Base-by-base conservation (phyloP, 2,329 filamentous ascomycete species). In the Pseudocercospora cruenta region DNA sequence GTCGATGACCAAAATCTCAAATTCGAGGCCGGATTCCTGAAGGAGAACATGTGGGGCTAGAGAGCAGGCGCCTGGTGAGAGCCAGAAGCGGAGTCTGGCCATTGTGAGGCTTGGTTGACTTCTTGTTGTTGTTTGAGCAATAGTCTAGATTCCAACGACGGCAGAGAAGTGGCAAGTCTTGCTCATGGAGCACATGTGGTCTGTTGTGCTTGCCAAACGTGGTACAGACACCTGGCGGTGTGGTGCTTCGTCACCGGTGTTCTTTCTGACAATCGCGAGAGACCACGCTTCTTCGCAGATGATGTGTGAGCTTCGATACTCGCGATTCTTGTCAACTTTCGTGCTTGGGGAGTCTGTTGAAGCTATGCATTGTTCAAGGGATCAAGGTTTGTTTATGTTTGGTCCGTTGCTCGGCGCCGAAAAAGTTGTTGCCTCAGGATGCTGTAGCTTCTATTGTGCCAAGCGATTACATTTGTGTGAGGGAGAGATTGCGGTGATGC, bases 1-100 rank as follows among this genome's bases (percentile, higher is more conserved):
- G 51, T 55, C 51, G 16, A 62, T 54, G 4, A 53, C 31, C 9
- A 64, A 39, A 5, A 63, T 54, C 19, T 62, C 60, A 49, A 63
- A 60, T 1, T 19, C 5, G 24, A 60, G 33, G 58, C 47, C 47
- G 58, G 43, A 51, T 28, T 51, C 26, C 16, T 51, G 39, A 4
- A 60, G 58, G 8, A 60, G 43, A 14, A 53, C 26, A 10, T 60
- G 58, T n/a, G 58, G 58, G 14, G 47, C 45, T 4, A 60, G 3
- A 19, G 58, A 60, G 43, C 39, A 47, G 16, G 58, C 7, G 43
- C 43, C 43, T 36, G 58, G 58, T 14, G 31, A 26, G 26, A 60
- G 39, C 24, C 47, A 60, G 39, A 60, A 26, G 39, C 51, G 51
- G 51, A 55, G 51, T 31, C 33, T 55, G 51, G 24, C 14, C 51